phyloP scores from a whole-genome alignment of 140 eudicot species.

The Flaveria floridana region DNA sequence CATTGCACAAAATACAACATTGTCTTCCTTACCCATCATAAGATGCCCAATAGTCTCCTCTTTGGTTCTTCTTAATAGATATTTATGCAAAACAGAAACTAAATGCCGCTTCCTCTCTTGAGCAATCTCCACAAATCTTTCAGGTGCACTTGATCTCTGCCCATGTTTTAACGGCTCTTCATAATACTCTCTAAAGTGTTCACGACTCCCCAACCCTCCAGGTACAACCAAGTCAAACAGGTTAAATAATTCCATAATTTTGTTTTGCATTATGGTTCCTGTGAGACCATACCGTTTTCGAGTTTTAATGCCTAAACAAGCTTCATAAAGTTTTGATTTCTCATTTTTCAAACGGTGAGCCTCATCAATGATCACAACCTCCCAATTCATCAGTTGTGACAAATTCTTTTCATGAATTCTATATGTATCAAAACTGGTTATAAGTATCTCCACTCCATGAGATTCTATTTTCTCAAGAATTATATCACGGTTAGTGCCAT shows the following conservation, averaged over 20 bases:
- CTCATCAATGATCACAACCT: slow-evolving; percentile 76
- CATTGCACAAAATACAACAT: slow-evolving; percentile 95
- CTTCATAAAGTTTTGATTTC: slow-evolving; percentile 76
- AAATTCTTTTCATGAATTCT: slow-evolving; percentile 67
- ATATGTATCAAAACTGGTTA: slow-evolving; percentile 85
- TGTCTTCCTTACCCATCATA: slow-evolving; percentile 98
- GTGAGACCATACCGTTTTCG: slow-evolving; percentile 80
- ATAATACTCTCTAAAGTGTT: slow-evolving; percentile 79
- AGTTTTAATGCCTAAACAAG: slow-evolving; percentile 67
- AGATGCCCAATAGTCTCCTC: slow-evolving; percentile 95
- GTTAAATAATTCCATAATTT: slow-evolving; percentile 88
- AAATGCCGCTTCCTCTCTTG: slow-evolving; percentile 73
- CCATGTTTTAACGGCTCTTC: slow-evolving; percentile 95
- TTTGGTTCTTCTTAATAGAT: slow-evolving; percentile 84
- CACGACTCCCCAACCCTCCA: slow-evolving; percentile 81
- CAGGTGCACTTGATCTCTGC: slow-evolving; percentile 82
- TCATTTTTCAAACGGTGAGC: slow-evolving; percentile 94
- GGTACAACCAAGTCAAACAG: slow-evolving; percentile 89
- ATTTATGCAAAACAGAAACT: slow-evolving; percentile 60
- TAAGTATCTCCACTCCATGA: slow-evolving; percentile 56
- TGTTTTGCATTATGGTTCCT: slow-evolving; percentile 94
- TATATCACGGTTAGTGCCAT: slow-evolving; percentile 73
- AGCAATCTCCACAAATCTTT: slow-evolving; percentile 63
- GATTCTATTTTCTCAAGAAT: slow-evolving; percentile 53
- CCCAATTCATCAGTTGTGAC: slow-evolving; percentile 59